Percentiles rank a stretch among this genome's conserved stretches.
phyloP scores from a whole-genome alignment of 805 yeast species.

The Schwanniomyces polymorphus region DNA sequence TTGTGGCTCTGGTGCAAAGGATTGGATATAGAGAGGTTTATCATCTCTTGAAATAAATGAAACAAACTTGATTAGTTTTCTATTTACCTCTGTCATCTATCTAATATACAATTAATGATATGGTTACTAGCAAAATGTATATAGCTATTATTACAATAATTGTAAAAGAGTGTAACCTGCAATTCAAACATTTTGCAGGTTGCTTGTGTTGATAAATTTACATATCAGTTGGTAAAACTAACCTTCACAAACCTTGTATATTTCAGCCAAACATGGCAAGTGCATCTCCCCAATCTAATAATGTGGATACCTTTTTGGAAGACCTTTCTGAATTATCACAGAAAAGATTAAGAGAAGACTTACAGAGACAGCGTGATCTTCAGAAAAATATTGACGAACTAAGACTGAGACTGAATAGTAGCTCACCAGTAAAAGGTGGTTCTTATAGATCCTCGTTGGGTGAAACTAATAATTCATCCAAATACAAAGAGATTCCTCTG shows the following conservation, averaged over 20 bases:
- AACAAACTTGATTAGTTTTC: conserved; percentile 46
- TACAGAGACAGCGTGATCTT: conserved; percentile 31
- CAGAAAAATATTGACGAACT: conserved; percentile 32
- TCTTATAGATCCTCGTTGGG: not conserved
- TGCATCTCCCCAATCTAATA: conserved; percentile 27
- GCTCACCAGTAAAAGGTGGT: conserved; percentile 16
- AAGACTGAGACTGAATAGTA: conserved; percentile 21
- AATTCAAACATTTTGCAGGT: not conserved
- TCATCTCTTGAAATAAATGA: conserved; percentile 59
- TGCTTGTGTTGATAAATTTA: not conserved
- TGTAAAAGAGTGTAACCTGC: not conserved
- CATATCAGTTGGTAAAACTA: not conserved
- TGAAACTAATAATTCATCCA: not conserved
- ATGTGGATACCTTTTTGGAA: conserved; percentile 39
- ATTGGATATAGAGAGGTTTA: conserved; percentile 60
- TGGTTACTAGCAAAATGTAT: not conserved
- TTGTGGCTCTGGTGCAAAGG: conserved; percentile 34
- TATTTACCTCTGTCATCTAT: not conserved
- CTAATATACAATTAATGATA: not conserved
- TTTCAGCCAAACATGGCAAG: conserved; percentile 8
- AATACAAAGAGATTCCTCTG: conserved; percentile 8
- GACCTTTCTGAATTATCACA: conserved; percentile 37
- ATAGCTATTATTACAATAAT: not conserved
- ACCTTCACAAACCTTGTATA: not conserved
- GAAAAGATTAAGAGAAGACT: conserved; percentile 32